Base-by-base conservation (phyloP, 495 filamentous ascomycete genomes). In the Letharia lupina region DNA sequence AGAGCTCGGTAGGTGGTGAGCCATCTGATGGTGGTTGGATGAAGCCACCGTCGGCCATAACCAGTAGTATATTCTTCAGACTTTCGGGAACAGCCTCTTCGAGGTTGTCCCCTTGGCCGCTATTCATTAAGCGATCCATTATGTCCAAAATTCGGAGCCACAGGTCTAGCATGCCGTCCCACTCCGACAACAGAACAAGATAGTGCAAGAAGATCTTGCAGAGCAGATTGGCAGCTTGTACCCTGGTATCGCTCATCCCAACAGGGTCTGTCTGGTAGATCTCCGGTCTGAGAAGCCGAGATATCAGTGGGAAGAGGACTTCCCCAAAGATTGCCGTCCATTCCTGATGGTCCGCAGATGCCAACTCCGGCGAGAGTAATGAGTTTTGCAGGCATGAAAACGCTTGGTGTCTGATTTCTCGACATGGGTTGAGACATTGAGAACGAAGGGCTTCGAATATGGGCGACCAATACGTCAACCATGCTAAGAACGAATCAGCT, bases 151-250 rank as follows among this genome's bases (percentile, higher is more conserved):
- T 96, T 75, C 86, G 86, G 23, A 94, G 75, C 94, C 94, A 98
- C 9, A 98, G 81, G 74, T 93, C 90, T 50, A 97, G 78, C 89
- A 98, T 91, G n/a, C 89, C 92, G 28, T 92, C 89, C 82, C 89
- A 89, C 67, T 91, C 88, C 12, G 87, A 86, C 63, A 96, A 80
- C 65, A 91, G 82, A 3, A 91, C 91, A 13, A 97, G 83, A 75
- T 96, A 96, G 73, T 96, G 95, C 71, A 98, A 72, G 78, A 97
- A 99, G 16, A 96, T 91, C 75, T 93, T 96, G 81, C 89, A 96
- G 39, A 97, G 84, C 54, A 98, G 79, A 35, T 87, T 96, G 18
- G 93, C 92, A 10, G 91, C 93, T 73, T 96, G 90, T 7, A 98
- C 91, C 63, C 94, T 83, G 18, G 93, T 98, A 74, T 97, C 93